These are phyloP conservation scores for Phytophthora boehmeriae DNA, from an alignment of 352 stramenopile species.

Conservation along the genomic window DNA sequence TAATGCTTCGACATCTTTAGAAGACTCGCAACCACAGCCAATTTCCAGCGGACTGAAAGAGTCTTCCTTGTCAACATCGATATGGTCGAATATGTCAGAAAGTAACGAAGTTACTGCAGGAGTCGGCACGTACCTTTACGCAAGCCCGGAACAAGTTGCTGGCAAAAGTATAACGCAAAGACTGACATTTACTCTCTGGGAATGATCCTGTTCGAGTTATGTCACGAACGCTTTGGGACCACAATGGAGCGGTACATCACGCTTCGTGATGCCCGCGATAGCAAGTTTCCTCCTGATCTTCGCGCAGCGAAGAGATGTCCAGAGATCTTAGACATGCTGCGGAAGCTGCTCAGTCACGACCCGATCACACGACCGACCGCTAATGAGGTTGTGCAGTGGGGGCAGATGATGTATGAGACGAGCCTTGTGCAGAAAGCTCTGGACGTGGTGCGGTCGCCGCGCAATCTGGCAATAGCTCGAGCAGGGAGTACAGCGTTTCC, in stretches of 20 bases:
- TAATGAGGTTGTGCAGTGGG: slow-evolving; percentile 77
- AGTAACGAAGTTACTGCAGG: slow-evolving; percentile 85
- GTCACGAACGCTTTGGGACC: slow-evolving; percentile 87
- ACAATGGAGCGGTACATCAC: slow-evolving; percentile 91
- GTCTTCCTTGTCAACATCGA: slow-evolving; percentile 48
- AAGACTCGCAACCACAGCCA: slow-evolving; percentile 35
- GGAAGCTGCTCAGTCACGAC: slow-evolving; percentile 60
- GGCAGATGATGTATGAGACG: slow-evolving; percentile 75
- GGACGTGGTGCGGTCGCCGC: slow-evolving; percentile 57
- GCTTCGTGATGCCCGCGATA: slow-evolving; percentile 74
- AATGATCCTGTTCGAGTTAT: slow-evolving; percentile 93
- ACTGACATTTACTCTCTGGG: slow-evolving; percentile 92
- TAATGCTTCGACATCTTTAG: slow-evolving; percentile 38
- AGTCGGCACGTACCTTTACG: slow-evolving; percentile 92
- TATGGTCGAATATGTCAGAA: slow-evolving; percentile 79
- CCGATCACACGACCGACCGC: slow-evolving; percentile 58
- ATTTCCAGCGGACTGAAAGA: slow-evolving; percentile 30
- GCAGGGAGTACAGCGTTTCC: slow-evolving; percentile 16
- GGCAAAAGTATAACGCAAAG: slow-evolving; percentile 93
- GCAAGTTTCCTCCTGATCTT: slow-evolving; percentile 64
- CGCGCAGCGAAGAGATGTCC: slow-evolving; percentile 56
- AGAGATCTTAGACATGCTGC: slow-evolving; percentile 75
- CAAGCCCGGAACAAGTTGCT: slow-evolving; percentile 89
- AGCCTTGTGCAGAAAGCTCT: slow-evolving; percentile 62
- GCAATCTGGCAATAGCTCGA: slow-evolving; percentile 34